phyloP scores from a whole-genome alignment of 352 stramenopile species.

The Globisporangium middletonii region DNA sequence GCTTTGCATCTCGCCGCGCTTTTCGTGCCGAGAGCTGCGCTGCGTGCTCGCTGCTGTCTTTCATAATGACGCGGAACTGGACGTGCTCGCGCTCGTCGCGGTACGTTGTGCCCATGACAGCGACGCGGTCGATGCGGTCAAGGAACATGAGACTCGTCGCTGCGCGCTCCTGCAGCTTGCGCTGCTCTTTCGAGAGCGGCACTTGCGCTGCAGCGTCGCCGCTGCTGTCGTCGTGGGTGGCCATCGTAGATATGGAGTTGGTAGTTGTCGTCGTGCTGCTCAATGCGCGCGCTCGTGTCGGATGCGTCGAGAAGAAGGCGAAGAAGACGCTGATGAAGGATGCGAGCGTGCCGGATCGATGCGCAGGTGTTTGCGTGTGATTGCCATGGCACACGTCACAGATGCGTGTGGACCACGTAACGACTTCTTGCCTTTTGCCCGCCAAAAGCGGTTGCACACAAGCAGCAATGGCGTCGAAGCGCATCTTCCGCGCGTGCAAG shows the following conservation, averaged over 20 bases:
- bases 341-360: background rate
- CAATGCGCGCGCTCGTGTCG: background rate
- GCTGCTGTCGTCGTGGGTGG: background rate
- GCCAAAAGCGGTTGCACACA: background rate
- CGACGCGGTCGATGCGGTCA: slow-evolving; percentile 6
- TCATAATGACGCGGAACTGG: slow-evolving; percentile 11
- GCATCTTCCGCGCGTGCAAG: slow-evolving; percentile 80
- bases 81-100: slow-evolving; percentile 12
- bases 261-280: background rate
- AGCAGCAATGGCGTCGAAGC: slow-evolving; percentile 56
- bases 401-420: background rate
- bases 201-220: background rate
- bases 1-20: slow-evolving; percentile 8
- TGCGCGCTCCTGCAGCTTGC: slow-evolving; percentile 10
- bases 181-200: slow-evolving; percentile 4
- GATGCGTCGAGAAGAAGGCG: background rate
- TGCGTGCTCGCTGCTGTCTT: background rate
- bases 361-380: background rate
- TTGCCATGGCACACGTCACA: background rate
- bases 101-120: slow-evolving; percentile 5
- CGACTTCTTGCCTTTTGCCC: no score
- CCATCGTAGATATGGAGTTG: background rate
- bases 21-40: slow-evolving; percentile 4
- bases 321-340: no score
- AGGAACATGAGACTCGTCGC: slow-evolving; percentile 11